These are phyloP conservation scores for Rhodomyrtus psidioides DNA, from an alignment of 441 rosid species.

Conservation along the genomic window DNA sequence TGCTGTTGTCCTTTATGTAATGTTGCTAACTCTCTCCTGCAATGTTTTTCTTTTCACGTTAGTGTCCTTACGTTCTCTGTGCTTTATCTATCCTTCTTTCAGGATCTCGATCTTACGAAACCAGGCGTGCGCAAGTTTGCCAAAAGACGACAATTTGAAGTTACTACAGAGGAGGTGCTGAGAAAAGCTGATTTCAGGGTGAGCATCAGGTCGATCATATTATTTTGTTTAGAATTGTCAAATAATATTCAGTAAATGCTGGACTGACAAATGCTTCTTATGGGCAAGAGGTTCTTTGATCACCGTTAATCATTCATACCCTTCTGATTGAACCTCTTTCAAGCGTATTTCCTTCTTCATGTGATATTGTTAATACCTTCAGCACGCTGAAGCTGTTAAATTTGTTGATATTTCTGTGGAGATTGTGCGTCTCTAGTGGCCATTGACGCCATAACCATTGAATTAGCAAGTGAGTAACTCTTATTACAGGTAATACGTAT, in stretches of 20 bases:
- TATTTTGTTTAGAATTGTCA: not conserved
- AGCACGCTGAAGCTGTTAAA: not conserved
- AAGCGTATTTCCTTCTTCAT: not conserved
- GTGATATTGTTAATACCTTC: not conserved
- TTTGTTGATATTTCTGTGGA: not conserved
- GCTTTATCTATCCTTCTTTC: not conserved
- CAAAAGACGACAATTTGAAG: conserved; percentile 23
- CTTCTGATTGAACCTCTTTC: not conserved
- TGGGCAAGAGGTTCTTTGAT: not conserved
- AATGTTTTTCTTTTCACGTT: not conserved
- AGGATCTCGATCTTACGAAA: conserved; percentile 50
- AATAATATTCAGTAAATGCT: not conserved
- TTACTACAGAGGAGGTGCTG: conserved; percentile 62
- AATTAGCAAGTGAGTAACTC: not conserved
- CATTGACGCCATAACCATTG: not conserved
- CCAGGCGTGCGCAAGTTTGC: conserved; percentile 24
- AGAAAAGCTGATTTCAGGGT: conserved; percentile 85
- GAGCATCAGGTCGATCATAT: conserved; percentile 15
- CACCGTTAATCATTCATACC: not conserved
- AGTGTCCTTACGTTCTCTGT: not conserved
- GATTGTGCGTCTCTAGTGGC: not conserved
- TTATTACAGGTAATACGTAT: not conserved
- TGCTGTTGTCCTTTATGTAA: not conserved
- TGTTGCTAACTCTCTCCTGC: not conserved
- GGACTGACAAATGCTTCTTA: not conserved